phyloP scores from a whole-genome alignment of 441 rosid species.

The Aquilaria agallochum region DNA sequence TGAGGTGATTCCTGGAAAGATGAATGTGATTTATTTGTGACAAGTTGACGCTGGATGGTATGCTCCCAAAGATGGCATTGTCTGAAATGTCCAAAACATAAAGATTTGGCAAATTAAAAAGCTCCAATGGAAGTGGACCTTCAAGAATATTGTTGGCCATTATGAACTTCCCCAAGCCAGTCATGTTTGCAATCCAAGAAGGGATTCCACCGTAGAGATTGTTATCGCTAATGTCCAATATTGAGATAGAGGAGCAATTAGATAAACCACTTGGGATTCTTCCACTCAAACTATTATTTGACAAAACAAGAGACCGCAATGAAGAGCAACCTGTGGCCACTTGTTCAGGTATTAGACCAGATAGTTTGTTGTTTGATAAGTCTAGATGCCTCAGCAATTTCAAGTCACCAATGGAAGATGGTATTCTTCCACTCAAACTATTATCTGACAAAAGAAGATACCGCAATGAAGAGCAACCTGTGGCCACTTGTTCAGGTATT shows the following conservation, averaged over 20 bases:
- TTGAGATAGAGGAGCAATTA: accelerated
- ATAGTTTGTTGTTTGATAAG: neutral
- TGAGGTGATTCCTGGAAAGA: slow-evolving; percentile 7
- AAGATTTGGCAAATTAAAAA: neutral
- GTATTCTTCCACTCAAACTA: neutral
- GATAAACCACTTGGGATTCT: slow-evolving; percentile 8
- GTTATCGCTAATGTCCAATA: slow-evolving; percentile 7
- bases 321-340: neutral
- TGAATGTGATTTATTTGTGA: neutral
- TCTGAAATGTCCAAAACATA: slow-evolving; percentile 10
- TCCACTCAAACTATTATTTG: slow-evolving; percentile 2
- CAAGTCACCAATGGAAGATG: slow-evolving; percentile 14
- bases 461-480: too few species aligned
- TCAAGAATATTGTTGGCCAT: slow-evolving; percentile 11
- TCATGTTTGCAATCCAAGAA: slow-evolving; percentile 9
- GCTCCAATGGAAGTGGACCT: neutral
- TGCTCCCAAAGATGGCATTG: slow-evolving; percentile 6
- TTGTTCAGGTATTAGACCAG: neutral
- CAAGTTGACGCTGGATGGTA: slow-evolving; percentile 3
- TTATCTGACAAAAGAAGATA: too few species aligned
- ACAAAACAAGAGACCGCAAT: neutral
- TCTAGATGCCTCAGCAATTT: neutral
- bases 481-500: slow-evolving; percentile 1
- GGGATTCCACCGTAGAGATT: slow-evolving; percentile 8
- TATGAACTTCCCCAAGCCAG: neutral